Percentiles rank a stretch among this genome's conserved stretches.
Conservation (phyloP, 768 basidiomycete genomes). For the Multifurca ochricompacta region DNA sequence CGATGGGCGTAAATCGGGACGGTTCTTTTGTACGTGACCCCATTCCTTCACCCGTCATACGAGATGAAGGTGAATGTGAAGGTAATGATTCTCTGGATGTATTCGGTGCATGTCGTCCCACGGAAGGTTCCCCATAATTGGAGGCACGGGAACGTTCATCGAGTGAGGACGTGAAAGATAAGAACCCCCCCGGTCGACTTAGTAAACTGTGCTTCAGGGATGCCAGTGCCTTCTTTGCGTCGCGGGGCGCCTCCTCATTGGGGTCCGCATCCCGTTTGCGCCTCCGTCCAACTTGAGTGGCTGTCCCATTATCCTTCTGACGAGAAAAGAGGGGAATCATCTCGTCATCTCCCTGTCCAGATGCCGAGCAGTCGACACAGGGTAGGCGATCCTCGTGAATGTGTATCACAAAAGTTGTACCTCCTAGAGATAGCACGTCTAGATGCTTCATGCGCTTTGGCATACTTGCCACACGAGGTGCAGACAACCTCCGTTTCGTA, state of each 20-base stretch:
- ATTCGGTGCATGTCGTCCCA: slow-evolving; percentile 29
- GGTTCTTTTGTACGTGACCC: background rate
- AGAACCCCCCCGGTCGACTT: slow-evolving; percentile 34
- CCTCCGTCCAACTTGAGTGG: slow-evolving; percentile 4
- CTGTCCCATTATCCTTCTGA: background rate
- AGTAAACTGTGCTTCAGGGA: slow-evolving; percentile 59
- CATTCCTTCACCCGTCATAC: background rate
- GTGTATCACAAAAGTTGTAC: slow-evolving; percentile 63
- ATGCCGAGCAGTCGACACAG: slow-evolving; percentile 52
- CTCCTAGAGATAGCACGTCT: slow-evolving; percentile 59
- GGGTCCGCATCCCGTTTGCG: slow-evolving; percentile 25
- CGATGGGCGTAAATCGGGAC: slow-evolving; percentile 32
- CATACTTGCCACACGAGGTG: slow-evolving; percentile 57
- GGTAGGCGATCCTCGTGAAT: slow-evolving; percentile 56
- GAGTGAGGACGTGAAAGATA: background rate
- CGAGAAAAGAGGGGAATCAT: slow-evolving; percentile 54
- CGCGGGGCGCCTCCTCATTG: slow-evolving; percentile 26
- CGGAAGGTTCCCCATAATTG: slow-evolving; percentile 57
- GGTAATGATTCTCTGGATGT: background rate
- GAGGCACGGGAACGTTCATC: background rate
- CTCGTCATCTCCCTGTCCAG: slow-evolving; percentile 29
- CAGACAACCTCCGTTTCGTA: slow-evolving; percentile 38
- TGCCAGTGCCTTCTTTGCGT: slow-evolving; percentile 59
- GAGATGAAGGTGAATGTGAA: background rate
- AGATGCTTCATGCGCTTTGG: slow-evolving; percentile 56